These are phyloP conservation scores for Globisporangium iwayamae DNA, from an alignment of 352 stramenopile genomes.

Conservation along the genomic window DNA sequence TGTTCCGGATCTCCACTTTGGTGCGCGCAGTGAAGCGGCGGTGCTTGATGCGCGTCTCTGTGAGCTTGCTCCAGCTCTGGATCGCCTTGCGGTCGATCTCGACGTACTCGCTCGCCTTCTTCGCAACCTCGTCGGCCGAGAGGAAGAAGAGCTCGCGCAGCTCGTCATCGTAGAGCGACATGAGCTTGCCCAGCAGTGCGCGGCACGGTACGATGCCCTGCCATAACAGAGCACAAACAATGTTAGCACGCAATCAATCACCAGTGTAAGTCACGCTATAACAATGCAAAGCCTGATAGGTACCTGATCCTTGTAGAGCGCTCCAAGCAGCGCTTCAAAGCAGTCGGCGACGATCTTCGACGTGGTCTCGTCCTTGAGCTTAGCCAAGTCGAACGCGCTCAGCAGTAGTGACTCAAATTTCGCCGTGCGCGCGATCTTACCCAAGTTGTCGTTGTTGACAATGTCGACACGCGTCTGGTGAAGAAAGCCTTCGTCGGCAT, in stretches of 20 bases:
- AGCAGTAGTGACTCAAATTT: conserved; percentile 78
- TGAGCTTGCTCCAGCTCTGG: conserved; percentile 48
- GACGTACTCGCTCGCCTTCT: conserved; percentile 40
- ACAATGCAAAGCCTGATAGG: neutral
- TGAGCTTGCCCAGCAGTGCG: conserved; percentile 55
- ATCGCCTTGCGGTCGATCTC: conserved; percentile 51
- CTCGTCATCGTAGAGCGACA: conserved; percentile 51
- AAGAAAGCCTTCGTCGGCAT: conserved; percentile 60
- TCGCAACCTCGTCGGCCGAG: conserved; percentile 46
- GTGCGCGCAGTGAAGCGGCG: conserved; percentile 48
- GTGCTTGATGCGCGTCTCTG: conserved; percentile 39
- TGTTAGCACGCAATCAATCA: neutral
- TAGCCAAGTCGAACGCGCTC: conserved; percentile 60
- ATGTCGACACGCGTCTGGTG: conserved; percentile 72
- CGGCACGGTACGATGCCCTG: conserved; percentile 62
- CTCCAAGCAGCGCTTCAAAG: conserved; percentile 76
- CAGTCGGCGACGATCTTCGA: conserved; percentile 81
- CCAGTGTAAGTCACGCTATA: neutral
- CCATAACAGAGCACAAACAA: neutral
- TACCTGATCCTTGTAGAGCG: conserved; percentile 77
- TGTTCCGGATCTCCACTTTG: conserved; percentile 52
- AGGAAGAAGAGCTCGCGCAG: conserved; percentile 58
- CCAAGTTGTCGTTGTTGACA: conserved; percentile 75
- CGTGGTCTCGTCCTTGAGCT: conserved; percentile 47
- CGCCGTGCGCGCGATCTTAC: conserved; percentile 63